A percentile compares a stretch with the other conserved stretches of the same genome.
Conservation (phyloP, 306 rosid species). For the Trifolium dubium region DNA sequence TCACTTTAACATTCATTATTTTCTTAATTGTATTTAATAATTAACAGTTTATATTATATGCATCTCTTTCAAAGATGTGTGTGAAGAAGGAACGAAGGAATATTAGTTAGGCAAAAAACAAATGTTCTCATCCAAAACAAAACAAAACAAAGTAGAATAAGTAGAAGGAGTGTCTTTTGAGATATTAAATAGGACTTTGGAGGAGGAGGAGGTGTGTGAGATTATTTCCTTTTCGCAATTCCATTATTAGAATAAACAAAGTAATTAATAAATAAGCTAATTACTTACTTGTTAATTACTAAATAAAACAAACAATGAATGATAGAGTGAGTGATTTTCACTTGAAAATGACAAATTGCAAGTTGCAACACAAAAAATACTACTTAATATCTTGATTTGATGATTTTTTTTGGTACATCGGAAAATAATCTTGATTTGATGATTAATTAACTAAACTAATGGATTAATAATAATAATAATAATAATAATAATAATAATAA, state of each 20-base stretch:
- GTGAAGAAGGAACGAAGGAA: neutral
- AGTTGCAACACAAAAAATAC: neutral
- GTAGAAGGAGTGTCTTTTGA: conserved; percentile 26
- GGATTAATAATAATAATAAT: too few relatives aligned
- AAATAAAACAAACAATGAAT: neutral
- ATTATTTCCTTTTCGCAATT: neutral
- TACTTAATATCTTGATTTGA: neutral
- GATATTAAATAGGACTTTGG: too few relatives aligned
- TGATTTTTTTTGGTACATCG: too few relatives aligned
- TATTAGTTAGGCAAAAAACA: neutral
- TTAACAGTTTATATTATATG: too few relatives aligned
- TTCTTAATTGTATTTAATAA: too few relatives aligned
- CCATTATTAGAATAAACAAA: neutral
- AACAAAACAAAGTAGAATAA: neutral
- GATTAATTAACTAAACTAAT: too few relatives aligned
- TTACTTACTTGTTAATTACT: neutral
- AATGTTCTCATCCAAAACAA: neutral
- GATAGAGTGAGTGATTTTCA: neutral
- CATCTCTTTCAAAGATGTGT: too few relatives aligned
- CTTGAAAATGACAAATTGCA: neutral
- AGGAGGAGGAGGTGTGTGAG: neutral
- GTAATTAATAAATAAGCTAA: too few relatives aligned
- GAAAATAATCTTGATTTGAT: too few relatives aligned
- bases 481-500: too few relatives aligned
- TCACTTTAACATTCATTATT: too few relatives aligned